A percentile compares a stretch with the other conserved stretches of the same genome.
Conservation (phyloP, 345 rosid species). For the Triadica sebifera region DNA sequence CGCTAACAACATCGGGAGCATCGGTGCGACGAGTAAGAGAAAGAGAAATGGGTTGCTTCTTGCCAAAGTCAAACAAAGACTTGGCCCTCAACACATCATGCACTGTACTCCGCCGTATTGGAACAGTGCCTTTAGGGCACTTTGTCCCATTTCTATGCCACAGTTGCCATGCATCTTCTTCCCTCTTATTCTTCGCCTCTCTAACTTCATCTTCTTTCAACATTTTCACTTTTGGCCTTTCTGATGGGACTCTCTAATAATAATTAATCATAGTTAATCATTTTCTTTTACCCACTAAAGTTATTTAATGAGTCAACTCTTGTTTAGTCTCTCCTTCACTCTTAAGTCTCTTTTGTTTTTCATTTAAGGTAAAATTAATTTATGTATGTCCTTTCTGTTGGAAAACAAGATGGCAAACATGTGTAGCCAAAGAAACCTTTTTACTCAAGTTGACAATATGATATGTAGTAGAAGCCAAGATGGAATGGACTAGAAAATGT, state of each 20-base stretch:
- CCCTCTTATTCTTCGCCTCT: not conserved
- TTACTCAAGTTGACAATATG: not conserved
- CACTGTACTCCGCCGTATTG: conserved; percentile 27
- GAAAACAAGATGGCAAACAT: not conserved
- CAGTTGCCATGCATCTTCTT: conserved; percentile 37
- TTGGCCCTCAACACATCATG: conserved; percentile 32
- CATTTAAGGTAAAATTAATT: not conserved
- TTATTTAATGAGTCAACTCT: not conserved
- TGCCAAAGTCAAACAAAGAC: conserved; percentile 89
- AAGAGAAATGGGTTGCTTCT: conserved; percentile 40
- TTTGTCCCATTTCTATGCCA: conserved; percentile 36
- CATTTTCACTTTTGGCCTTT: conserved; percentile 21
- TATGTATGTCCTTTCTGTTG: too few species aligned
- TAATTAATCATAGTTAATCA: not conserved
- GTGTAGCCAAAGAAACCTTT: conserved; percentile 15
- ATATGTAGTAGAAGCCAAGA: not conserved
- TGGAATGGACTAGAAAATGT: not conserved
- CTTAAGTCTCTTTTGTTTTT: not conserved
- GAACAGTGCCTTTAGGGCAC: conserved; percentile 32
- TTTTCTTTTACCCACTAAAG: not conserved
- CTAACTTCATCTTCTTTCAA: conserved; percentile 21
- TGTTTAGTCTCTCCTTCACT: not conserved
- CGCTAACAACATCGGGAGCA: conserved; percentile 71
- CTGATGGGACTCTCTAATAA: conserved; percentile 52
- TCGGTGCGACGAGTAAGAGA: conserved; percentile 43